These are phyloP conservation scores for Globisporangium ultimum DNA, from an alignment of 352 stramenopile species.

Conservation along the genomic window DNA sequence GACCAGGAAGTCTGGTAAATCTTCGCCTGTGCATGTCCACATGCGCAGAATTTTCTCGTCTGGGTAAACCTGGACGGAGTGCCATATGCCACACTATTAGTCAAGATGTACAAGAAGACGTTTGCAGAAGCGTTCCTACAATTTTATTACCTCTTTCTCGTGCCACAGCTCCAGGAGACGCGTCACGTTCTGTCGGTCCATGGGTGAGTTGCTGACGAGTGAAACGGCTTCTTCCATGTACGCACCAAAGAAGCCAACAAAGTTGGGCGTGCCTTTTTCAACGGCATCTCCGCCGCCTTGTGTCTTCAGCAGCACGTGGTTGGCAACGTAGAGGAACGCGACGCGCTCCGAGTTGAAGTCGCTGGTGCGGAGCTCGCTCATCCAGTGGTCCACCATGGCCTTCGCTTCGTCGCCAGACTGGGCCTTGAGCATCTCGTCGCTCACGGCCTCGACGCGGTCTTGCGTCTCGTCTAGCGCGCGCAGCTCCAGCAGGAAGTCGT, in stretches of 20 bases:
- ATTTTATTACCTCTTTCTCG: constrained; percentile 43
- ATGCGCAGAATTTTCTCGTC: constrained; percentile 60
- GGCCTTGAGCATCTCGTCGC: constrained; percentile 63
- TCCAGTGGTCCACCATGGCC: constrained; percentile 68
- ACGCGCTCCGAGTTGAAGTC: constrained; percentile 81
- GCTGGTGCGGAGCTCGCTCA: constrained; percentile 55
- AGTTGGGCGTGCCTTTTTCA: constrained; percentile 7
- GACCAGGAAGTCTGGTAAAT: constrained; percentile 52
- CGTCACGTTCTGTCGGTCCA: constrained; percentile 75
- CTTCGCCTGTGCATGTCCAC: constrained; percentile 78
- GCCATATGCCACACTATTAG: background rate
- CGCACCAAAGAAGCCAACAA: constrained; percentile 29
- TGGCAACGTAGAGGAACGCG: constrained; percentile 81
- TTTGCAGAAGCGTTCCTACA: too few relatives aligned
- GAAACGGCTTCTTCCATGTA: constrained; percentile 74
- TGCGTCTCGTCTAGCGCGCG: constrained; percentile 77
- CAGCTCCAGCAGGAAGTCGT: constrained; percentile 76
- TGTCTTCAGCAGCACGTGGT: constrained; percentile 81
- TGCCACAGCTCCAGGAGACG: constrained; percentile 74
- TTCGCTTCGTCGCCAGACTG: constrained; percentile 28
- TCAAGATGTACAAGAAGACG: too few relatives aligned
- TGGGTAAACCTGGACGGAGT: constrained; percentile 32
- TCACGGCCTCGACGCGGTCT: constrained; percentile 79
- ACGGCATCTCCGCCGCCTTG: background rate
- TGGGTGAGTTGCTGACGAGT: constrained; percentile 81